Percentiles rank a stretch among this genome's conserved stretches.
These are phyloP conservation scores for Cantharellus anzutake DNA, from an alignment of 768 basidiomycete species.

Conservation along the genomic window DNA sequence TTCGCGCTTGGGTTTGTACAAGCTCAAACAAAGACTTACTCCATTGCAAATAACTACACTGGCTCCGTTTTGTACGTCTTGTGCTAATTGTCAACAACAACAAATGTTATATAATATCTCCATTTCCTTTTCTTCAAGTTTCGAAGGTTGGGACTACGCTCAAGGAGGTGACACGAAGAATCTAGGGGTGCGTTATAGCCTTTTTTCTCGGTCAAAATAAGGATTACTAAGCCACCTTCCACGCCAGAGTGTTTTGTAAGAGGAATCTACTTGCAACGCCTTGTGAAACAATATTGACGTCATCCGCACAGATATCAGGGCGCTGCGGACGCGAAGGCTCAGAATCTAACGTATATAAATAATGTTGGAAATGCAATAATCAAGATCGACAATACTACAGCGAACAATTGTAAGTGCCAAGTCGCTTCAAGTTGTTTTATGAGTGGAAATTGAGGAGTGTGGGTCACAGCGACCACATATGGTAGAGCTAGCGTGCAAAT, in stretches of 20 bases:
- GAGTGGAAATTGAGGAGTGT: not conserved
- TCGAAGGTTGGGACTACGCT: not conserved
- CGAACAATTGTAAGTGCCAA: constrained; percentile 16
- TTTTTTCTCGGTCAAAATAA: too few species aligned
- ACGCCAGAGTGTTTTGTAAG: too few species aligned
- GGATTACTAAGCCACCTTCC: too few species aligned
- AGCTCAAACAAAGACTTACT: not conserved
- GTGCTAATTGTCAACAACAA: not conserved
- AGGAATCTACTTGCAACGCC: too few species aligned
- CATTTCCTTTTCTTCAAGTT: not conserved
- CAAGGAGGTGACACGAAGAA: not conserved
- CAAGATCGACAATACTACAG: constrained; percentile 51
- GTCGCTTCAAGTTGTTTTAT: not conserved
- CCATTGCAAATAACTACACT: not conserved
- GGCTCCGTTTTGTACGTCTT: not conserved
- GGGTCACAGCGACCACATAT: not conserved
- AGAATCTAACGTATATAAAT: constrained; percentile 44
- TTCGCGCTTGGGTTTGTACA: too few species aligned
- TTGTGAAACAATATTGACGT: too few species aligned
- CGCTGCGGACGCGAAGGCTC: constrained; percentile 21
- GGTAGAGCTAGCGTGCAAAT: not conserved
- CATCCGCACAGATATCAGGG: not conserved
- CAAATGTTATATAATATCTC: too few species aligned
- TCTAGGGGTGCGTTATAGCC: too few species aligned
- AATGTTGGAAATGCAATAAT: constrained; percentile 55